A percentile compares a stretch with the other conserved stretches of the same genome.
These are phyloP conservation scores for Suhomyces maxii DNA, from an alignment of 1,139 yeast species.

Conservation along the genomic window DNA sequence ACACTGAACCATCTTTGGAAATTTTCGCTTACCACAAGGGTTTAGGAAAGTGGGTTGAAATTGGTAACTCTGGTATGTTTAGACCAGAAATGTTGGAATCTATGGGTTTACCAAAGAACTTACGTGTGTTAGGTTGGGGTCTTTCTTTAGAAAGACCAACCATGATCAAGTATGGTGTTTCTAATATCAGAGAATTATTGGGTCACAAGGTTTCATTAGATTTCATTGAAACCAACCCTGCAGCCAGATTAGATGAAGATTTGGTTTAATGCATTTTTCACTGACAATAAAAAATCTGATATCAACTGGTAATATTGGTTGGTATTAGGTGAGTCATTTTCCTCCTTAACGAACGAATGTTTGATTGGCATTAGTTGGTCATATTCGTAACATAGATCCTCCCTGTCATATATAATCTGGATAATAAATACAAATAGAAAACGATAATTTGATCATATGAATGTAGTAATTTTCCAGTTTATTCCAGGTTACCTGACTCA, in stretches of 20 bases:
- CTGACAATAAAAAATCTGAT: too few relatives aligned
- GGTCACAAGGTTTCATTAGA: conserved; percentile 94
- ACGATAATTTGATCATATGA: neutral
- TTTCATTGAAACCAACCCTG: conserved; percentile 94
- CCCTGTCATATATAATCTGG: neutral
- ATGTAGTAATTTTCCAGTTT: too few relatives aligned
- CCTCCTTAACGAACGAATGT: too few relatives aligned
- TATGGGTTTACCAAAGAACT: conserved; percentile 93
- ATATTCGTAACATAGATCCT: neutral
- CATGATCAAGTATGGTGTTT: conserved; percentile 96
- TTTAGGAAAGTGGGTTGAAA: conserved; percentile 95
- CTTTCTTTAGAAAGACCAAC: conserved; percentile 97
- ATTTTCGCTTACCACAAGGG: conserved; percentile 97
- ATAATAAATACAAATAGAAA: neutral
- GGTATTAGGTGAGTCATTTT: too few relatives aligned
- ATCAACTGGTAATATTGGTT: too few relatives aligned
- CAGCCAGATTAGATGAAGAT: conserved; percentile 84
- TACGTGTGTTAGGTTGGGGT: conserved; percentile 98
- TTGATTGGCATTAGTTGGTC: neutral
- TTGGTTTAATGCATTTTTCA: conserved; percentile 24
- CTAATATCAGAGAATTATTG: conserved; percentile 89
- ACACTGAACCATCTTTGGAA: conserved; percentile 98
- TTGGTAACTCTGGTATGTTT: conserved; percentile 99
- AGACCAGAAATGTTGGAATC: conserved; percentile 99
- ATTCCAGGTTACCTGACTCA: too few relatives aligned